Percentiles rank a stretch among this genome's conserved stretches.
Conservation (phyloP, 352 stramenopile species). For the Globisporangium rhizosaccharum region DNA sequence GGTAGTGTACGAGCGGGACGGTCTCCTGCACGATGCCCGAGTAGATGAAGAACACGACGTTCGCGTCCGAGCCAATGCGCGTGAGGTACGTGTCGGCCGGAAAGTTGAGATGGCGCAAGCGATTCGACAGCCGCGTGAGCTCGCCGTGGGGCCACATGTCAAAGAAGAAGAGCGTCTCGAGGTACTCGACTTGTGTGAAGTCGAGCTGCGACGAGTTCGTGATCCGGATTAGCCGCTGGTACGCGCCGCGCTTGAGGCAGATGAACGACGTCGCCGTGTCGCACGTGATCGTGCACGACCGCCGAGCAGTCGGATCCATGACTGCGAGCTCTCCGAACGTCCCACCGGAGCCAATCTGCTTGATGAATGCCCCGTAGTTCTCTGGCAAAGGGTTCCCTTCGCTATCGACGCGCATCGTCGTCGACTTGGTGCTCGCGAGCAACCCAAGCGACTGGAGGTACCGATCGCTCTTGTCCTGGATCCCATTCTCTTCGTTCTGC, state of each 20-base stretch:
- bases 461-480: constrained; percentile 17
- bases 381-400: constrained; percentile 25
- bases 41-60: constrained; percentile 79
- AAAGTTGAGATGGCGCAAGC: constrained; percentile 56
- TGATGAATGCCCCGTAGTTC: constrained; percentile 66
- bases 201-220: constrained; percentile 76
- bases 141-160: constrained; percentile 69
- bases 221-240: constrained; percentile 77
- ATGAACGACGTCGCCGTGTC: constrained; percentile 77
- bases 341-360: constrained; percentile 62
- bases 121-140: constrained; percentile 65
- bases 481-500: constrained; percentile 8
- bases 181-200: constrained; percentile 78
- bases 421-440: not conserved
- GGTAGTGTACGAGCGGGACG: constrained; percentile 56
- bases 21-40: constrained; percentile 70
- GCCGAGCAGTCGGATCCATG: constrained; percentile 66
- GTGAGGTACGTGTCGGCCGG: constrained; percentile 60
- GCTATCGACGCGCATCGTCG: not conserved
- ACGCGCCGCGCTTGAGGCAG: constrained; percentile 75
- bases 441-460: constrained; percentile 7
- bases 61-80: constrained; percentile 63
- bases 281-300: constrained; percentile 73
- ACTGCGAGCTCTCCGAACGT: constrained; percentile 81
- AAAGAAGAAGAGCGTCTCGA: constrained; percentile 81